Conservation (phyloP, 768 basidiomycete species). For the Suillus fuscotomentosus region DNA sequence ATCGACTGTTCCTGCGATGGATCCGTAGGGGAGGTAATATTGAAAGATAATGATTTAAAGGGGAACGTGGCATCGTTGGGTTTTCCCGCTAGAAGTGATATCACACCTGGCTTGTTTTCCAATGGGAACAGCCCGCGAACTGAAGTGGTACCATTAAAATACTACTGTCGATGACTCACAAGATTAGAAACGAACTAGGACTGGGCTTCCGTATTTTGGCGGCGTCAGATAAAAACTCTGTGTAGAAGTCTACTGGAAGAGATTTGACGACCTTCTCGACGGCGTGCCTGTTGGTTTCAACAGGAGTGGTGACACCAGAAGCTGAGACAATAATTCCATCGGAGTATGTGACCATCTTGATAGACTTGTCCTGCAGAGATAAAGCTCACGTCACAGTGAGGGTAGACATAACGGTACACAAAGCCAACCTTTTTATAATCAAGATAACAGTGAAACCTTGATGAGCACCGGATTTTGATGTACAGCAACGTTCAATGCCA, state of each 20-base stretch:
- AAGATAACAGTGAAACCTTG: neutral
- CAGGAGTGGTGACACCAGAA: neutral
- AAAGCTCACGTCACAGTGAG: neutral
- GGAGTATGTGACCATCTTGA: constrained; percentile 6
- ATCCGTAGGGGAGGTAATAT: constrained; percentile 49
- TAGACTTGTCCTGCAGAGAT: neutral
- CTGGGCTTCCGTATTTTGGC: constrained; percentile 65
- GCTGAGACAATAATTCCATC: constrained; percentile 4
- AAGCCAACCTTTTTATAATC: neutral
- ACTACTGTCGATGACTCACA: neutral
- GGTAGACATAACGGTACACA: neutral
- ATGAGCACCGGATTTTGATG: neutral
- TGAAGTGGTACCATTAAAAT: constrained; percentile 24
- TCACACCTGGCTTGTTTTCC: constrained; percentile 73
- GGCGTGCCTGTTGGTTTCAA: neutral
- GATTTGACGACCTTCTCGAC: constrained; percentile 5
- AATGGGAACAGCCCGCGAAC: constrained; percentile 74
- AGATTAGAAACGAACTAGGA: constrained; percentile 45
- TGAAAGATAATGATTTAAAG: constrained; percentile 76
- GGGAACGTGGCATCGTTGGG: constrained; percentile 92
- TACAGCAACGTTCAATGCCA: too few species aligned
- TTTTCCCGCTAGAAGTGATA: constrained; percentile 87
- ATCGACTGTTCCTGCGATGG: constrained; percentile 46
- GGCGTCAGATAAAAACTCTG: constrained; percentile 54
- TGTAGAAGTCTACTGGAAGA: constrained; percentile 57